phyloP scores from a whole-genome alignment of 768 basidiomycete species.

The Amanita rimosa region DNA sequence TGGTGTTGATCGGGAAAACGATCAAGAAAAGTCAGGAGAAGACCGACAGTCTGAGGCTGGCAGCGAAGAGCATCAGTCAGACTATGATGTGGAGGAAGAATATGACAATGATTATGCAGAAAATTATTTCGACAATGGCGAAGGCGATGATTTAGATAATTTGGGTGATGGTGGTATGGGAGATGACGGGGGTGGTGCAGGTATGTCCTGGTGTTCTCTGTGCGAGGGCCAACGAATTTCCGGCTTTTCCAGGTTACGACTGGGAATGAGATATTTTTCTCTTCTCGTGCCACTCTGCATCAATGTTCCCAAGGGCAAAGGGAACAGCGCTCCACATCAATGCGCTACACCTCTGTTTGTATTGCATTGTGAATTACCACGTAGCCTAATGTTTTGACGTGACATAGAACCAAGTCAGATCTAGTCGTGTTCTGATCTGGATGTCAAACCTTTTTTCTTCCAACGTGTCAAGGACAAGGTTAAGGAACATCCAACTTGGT shows the following conservation, averaged over 20 bases:
- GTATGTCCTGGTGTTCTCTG: neutral
- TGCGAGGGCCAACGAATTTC: neutral
- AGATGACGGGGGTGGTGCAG: constrained; percentile 48
- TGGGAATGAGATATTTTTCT: constrained; percentile 1
- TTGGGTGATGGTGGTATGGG: constrained; percentile 62
- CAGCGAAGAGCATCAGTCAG: constrained; percentile 54
- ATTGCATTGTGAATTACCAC: neutral
- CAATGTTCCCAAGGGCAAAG: neutral
- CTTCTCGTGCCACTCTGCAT: neutral
- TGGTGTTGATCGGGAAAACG: constrained; percentile 54
- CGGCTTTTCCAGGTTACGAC: constrained; percentile 2
- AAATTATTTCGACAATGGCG: constrained; percentile 88
- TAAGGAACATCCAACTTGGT: neutral
- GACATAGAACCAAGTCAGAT: neutral
- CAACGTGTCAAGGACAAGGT: neutral
- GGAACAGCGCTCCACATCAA: neutral
- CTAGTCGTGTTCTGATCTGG: neutral
- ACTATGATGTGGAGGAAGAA: constrained; percentile 84
- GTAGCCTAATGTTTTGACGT: neutral
- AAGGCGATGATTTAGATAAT: constrained; percentile 72
- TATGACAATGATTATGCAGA: constrained; percentile 88
- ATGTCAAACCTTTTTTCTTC: neutral
- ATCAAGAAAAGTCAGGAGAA: constrained; percentile 62
- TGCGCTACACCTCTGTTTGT: neutral
- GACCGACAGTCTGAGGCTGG: constrained; percentile 52